Percentiles rank a stretch among this genome's conserved stretches.
Evolutionary conservation across 495 filamentous ascomycete species (phyloP).

Genomic region (Hyaloscypha variabilis): DNA sequence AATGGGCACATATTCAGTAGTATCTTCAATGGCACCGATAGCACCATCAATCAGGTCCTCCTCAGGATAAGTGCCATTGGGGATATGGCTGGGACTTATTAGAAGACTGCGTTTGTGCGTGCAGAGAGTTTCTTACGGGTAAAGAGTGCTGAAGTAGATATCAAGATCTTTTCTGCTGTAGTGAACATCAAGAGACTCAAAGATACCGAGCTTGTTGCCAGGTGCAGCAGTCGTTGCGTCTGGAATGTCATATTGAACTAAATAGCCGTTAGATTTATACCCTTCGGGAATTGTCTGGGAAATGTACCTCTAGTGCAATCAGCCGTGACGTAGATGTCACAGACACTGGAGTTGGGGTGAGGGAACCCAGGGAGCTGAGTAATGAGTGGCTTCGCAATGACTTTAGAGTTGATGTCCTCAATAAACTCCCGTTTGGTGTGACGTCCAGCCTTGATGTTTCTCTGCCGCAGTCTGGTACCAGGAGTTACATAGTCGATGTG

Average conservation of each 20-base stretch:
- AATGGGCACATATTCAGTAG: slow-evolving; percentile 17
- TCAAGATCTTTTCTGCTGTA: slow-evolving; percentile 29
- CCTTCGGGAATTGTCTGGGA: neutral
- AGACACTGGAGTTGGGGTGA: slow-evolving; percentile 23
- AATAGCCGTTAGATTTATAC: neutral
- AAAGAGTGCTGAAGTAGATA: slow-evolving; percentile 28
- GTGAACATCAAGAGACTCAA: slow-evolving; percentile 40
- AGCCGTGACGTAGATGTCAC: slow-evolving; percentile 25
- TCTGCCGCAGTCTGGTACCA: slow-evolving; percentile 27
- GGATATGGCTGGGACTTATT: slow-evolving; percentile 10
- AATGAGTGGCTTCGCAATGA: slow-evolving; percentile 13
- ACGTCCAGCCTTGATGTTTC: slow-evolving; percentile 13
- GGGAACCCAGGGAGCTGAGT: slow-evolving; percentile 28
- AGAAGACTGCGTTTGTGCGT: neutral
- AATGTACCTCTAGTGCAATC: slow-evolving; percentile 26
- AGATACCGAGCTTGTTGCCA: slow-evolving; percentile 49
- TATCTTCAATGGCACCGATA: slow-evolving; percentile 25
- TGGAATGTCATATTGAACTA: slow-evolving; percentile 49
- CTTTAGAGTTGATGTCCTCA: neutral
- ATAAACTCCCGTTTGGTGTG: neutral
- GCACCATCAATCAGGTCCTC: slow-evolving; percentile 28
- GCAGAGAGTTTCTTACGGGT: slow-evolving; percentile 20
- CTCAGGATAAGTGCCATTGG: slow-evolving; percentile 29
- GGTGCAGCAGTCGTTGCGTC: slow-evolving; percentile 37
- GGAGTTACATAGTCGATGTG: slow-evolving; percentile 40